Percentiles rank a stretch among this genome's conserved stretches.
These are phyloP conservation scores for Aquilaria malaccensis DNA, from an alignment of 345 rosid species.

Conservation along the genomic window DNA sequence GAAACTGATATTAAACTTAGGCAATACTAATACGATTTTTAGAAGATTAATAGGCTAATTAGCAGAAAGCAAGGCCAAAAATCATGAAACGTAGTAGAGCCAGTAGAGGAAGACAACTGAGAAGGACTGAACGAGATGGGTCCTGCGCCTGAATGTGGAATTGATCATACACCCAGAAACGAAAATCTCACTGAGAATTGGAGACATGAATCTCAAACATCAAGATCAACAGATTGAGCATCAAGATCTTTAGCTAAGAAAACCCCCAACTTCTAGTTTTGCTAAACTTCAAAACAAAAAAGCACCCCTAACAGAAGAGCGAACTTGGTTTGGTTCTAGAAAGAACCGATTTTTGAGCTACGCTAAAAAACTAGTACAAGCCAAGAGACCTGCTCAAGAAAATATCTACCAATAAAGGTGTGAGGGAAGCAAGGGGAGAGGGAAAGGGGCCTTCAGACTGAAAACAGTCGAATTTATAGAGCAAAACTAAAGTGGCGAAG, in stretches of 20 bases:
- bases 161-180: conserved; percentile 78
- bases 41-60: conserved; percentile 11
- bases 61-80: conserved; percentile 9
- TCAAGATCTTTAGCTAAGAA: conserved; percentile 27
- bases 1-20: too few relatives aligned
- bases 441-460: conserved; percentile 10
- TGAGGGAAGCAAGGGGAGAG: conserved; percentile 6
- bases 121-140: conserved; percentile 98
- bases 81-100: conserved; percentile 94
- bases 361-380: neutral
- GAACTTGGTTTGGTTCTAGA: conserved; percentile 4
- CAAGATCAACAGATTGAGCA: conserved; percentile 59
- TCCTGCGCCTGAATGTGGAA: conserved; percentile 80
- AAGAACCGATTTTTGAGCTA: neutral
- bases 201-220: conserved; percentile 99
- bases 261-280: neutral
- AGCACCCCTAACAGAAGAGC: neutral
- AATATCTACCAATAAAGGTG: conserved; percentile 3
- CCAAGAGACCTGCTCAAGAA: neutral
- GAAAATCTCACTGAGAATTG: conserved; percentile 76
- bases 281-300: neutral
- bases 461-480: conserved; percentile 38
- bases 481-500: conserved; percentile 12
- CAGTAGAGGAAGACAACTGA: conserved; percentile 99
- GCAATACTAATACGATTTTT: conserved; percentile 1